These are phyloP conservation scores for Citrus sp. DNA, from an alignment of 345 rosid species.

Conservation along the genomic window DNA sequence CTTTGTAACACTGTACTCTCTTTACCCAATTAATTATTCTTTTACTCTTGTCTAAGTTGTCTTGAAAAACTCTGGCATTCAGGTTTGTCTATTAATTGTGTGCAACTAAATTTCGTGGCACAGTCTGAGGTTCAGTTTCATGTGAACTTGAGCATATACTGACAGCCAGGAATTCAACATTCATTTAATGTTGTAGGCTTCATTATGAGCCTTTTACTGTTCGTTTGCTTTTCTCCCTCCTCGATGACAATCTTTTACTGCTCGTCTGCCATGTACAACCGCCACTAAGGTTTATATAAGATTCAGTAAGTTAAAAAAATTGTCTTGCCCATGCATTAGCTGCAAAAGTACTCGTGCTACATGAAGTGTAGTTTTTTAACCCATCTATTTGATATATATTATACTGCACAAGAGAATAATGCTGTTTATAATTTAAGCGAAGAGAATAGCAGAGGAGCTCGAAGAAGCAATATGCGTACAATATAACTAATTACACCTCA, in stretches of 20 bases:
- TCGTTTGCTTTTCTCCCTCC: neutral
- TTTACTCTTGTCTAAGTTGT: too few relatives aligned
- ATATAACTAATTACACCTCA: neutral
- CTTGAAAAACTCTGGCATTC: too few relatives aligned
- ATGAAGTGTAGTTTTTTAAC: conserved; percentile 7
- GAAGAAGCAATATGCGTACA: neutral
- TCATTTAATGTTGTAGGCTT: neutral
- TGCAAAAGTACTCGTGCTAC: conserved; percentile 3
- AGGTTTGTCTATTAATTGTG: too few relatives aligned
- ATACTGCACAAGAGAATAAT: neutral
- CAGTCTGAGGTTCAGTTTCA: neutral
- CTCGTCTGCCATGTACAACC: neutral
- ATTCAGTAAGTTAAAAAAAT: neutral
- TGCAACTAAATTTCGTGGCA: neutral
- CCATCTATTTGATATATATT: neutral
- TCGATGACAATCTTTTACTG: neutral
- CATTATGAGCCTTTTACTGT: neutral
- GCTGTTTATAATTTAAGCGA: neutral
- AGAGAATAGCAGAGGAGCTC: neutral
- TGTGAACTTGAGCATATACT: neutral
- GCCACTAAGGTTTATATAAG: too few relatives aligned
- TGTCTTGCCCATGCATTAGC: neutral
- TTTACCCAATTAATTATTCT: too few relatives aligned
- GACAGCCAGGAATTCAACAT: neutral
- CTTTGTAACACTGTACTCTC: neutral